Evolutionary conservation across 2,329 filamentous ascomycete genomes (phyloP), one percentile per base, ranked within the genome.

Genomic region (Exserohilum rostratum): DNA sequence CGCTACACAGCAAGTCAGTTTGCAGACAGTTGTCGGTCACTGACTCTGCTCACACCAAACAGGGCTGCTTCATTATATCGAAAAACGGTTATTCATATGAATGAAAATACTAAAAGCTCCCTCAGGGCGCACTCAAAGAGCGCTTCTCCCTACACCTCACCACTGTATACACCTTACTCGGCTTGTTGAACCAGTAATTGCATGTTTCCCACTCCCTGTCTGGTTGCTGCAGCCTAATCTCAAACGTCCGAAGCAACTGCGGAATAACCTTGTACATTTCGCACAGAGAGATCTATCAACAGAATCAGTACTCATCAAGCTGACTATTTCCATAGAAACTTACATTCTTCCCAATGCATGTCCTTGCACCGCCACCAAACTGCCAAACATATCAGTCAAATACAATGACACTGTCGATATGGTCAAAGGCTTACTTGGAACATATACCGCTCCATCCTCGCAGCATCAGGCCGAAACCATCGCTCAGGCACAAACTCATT

Each of bases 401-500:
- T 9, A 7, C 34, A 4, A 15, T 13, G 10, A 11, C 4, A 5
- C 1, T 29, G 1, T 4, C n/a, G 4, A 22, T 7, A 25, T 25
- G 7, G 22, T 10, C 12, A 27, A 4, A 6, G 3, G 27, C 5
- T 18, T 17, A 37, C 43, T 13, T 31, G 30, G 4, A 53, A 43
- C 43, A 53, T 47, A 9, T 79, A 81, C 1, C 82, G 83, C 60
- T 85, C 85, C 87, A 89, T 89, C 57, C 82, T 78, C 57, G 79
- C 78, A 37, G 85, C 80, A 46, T 82, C 56, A 6, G 78, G 72
- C 29, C 82, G 76, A 2, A 82, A 66, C 81, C 88, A 90, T 39
- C 89, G 72, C 71, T 91, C 89, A 0, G 89, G 89, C 18, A 85
- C 75, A 69, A 83, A 93, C 0, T 68, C 75, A 42, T 90, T 85